These are phyloP conservation scores for Trichophyton equinum DNA, from an alignment of 2,329 filamentous ascomycete species.

Conservation along the genomic window DNA sequence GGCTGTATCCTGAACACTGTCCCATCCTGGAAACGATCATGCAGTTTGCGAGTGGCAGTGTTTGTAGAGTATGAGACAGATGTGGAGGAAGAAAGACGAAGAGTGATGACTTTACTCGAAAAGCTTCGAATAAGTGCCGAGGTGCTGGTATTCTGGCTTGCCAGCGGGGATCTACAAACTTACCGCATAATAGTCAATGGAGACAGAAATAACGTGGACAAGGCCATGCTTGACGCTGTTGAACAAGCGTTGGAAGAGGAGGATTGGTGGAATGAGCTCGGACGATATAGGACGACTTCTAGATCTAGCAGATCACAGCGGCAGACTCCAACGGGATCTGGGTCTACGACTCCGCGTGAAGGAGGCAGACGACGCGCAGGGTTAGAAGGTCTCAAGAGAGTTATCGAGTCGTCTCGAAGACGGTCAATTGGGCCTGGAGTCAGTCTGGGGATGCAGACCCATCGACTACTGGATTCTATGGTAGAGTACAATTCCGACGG, in stretches of 20 bases:
- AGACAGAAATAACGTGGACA: constrained; percentile 36
- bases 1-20: constrained; percentile 76
- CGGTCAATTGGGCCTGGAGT: constrained; percentile 46
- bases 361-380: constrained; percentile 33
- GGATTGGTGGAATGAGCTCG: constrained; percentile 72
- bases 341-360: constrained; percentile 40
- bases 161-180: constrained; percentile 56
- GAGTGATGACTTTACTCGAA: constrained; percentile 61
- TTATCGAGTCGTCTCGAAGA: constrained; percentile 48
- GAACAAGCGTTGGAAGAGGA: constrained; percentile 56
- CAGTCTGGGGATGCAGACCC: constrained; percentile 62
- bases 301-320: constrained; percentile 11
- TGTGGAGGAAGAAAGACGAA: constrained; percentile 61
- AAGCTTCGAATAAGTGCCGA: constrained; percentile 72
- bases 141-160: constrained; percentile 69
- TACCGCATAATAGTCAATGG: constrained; percentile 74
- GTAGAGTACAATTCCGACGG: constrained; percentile 38
- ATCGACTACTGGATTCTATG: constrained; percentile 53
- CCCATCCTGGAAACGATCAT: constrained; percentile 63
- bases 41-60: constrained; percentile 62
- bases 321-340: constrained; percentile 21
- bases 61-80: constrained; percentile 85
- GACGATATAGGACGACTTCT: constrained; percentile 30
- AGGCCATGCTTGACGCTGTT: constrained; percentile 48
- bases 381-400: constrained; percentile 47